Base-by-base conservation (phyloP, 2,329 filamentous ascomycete genomes). In the Ophiostoma pallidulum region DNA sequence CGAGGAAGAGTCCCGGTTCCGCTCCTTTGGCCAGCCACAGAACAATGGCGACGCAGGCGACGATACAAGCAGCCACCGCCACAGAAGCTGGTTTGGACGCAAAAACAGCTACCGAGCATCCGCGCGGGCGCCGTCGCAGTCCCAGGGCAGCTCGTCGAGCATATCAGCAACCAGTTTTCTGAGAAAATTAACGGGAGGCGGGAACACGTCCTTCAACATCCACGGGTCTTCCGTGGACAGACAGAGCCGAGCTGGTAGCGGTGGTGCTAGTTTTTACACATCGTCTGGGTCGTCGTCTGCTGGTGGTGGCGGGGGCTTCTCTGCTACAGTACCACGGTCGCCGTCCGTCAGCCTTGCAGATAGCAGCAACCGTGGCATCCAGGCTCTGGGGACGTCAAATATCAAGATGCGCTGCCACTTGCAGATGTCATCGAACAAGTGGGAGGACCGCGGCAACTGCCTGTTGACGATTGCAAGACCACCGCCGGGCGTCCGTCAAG, bases 401-500 rank as follows among this genome's bases (percentile, higher is more conserved):
- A 80, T 91, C 44, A 90, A 90, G 57, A 86, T 96, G 56, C 77
- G 89, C 31, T 76, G 97, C 0, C 95, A 97, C 62, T 73, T 86
- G 41, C 81, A 91, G 42, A 83, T 89, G 51, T 72, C 77, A 1
- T 72, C 78, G 12, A 80, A 80, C 42, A 91, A 91, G 62, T 98
- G 92, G 92, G 82, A 88, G 52, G 90, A 97, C 61, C 81, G 90
- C 69, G 91, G 92, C 54, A 82, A 86, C 56, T 94, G 89, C 51
- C 74, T 80, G 32, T 69, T 98, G 51, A 87, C 85, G 14, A 88
- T 98, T 58, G 80, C 89, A 61, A 78, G 80, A 16, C 85, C 87
- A n/a, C 82, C 73, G 44, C 76, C 66, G 31, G 77, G 77, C 7
- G 76, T 74, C 62, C 69, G 69, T 36, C 77, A 76, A 65, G 78